These are phyloP conservation scores for Avena insularis DNA, from an alignment of 176 grass and related monocot genomes.

Conservation along the genomic window DNA sequence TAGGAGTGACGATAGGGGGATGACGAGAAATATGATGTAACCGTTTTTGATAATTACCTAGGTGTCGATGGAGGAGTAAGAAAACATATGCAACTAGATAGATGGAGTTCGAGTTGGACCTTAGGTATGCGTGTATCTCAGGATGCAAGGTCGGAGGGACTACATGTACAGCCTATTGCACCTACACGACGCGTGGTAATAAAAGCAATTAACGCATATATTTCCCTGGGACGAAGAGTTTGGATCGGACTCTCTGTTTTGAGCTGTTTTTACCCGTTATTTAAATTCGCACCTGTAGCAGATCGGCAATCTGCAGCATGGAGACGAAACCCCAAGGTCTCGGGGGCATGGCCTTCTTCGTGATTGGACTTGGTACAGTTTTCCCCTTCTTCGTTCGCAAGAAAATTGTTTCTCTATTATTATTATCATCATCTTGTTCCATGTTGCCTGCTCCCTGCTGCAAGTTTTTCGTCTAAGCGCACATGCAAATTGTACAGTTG, in stretches of 20 bases:
- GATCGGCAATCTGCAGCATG: background rate
- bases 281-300: background rate
- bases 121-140: background rate
- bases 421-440: background rate
- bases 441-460: background rate
- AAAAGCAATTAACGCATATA: background rate
- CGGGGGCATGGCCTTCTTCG: background rate
- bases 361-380: background rate
- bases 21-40: background rate
- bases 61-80: background rate
- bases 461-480: background rate
- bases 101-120: background rate
- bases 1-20: too few relatives aligned
- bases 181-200: background rate
- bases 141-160: too few relatives aligned
- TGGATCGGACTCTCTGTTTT: background rate
- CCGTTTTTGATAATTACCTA: background rate
- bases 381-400: background rate
- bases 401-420: background rate
- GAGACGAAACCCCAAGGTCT: background rate
- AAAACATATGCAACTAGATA: background rate
- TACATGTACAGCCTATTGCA: background rate
- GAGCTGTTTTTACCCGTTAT: background rate
- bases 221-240: background rate
- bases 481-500: background rate